Evolutionary conservation across 2,329 filamentous ascomycete species (phyloP), one percentile per base, ranked within the genome.

Genomic region (Aspergillus clavatus): DNA sequence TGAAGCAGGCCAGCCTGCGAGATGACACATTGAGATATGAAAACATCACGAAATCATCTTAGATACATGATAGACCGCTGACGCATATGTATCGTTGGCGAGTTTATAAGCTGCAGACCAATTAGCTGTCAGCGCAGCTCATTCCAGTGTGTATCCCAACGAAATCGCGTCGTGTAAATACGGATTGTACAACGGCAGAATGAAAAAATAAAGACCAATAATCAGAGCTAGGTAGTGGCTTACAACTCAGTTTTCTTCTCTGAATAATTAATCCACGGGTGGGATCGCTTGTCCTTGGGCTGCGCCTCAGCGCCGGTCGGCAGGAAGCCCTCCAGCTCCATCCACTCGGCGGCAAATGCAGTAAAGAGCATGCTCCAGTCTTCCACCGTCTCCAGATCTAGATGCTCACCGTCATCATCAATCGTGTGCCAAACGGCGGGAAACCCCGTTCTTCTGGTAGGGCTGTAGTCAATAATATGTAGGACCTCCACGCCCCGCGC

Each of bases 321-420:
- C 48, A 82, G 66, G 48, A 68, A 77, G 1, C 74, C 80, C 52
- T 84, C 82, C 49, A 97, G 68, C 54, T 95, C 90, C 80, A 97
- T 81, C 89, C 90, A 97, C 69, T 97, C 91, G 0, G 87, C 84
- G 26, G 83, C 79, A 71, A 97, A 98, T 0, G 83, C 90, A 1
- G 86, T 84, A 5, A 91, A 75, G 39, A 98, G 83, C 63, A 80
- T 83, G 14, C 86, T 81, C 93, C 93, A 98, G 66, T 98, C 93
- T 57, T 86, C 79, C 27, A 90, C 80, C 0, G 87, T 91, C 7
- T 80, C 74, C 54, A 84, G 72, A 65, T 98, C 89, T 45, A 98
- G 70, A 68, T 97, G 86, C 54, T 84, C 82, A 2, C 82, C 91
- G 57, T 95, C 84, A 61, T 98, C 93, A 0, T 83, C 72, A 58